Base-by-base conservation (phyloP, 306 rosid species). In the Medicago arabica region DNA sequence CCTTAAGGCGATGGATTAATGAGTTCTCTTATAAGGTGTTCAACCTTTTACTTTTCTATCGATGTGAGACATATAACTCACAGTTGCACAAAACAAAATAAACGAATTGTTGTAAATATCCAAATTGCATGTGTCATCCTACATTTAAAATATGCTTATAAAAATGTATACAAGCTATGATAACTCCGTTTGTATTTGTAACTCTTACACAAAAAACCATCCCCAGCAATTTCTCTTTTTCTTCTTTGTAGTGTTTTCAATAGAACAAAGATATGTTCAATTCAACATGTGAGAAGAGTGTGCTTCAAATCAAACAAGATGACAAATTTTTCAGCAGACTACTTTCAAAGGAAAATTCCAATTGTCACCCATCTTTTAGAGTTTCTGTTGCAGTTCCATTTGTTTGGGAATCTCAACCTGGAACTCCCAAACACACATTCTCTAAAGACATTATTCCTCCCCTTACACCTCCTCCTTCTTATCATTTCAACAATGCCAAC, bases 401-500 rank as follows among this genome's bases (percentile, higher is more conserved):
- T 76, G 58, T 75, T 25, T 94, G 96, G 97, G 98, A 94, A 71
- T 92, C 97, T 70, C 83, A 77, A 46, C 98, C 98, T 18, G 97
- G 98, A 2, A 94, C 95, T 1, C 96, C 98, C 0, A 92, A 90
- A 55, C 47, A 81, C 55, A 82, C 83, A 31, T 74, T 86, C 64
- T 74, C 84, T 46, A 85, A 88, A 14, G 67, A 67, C 74, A 67
- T 82, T 14, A 78, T 89, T 7, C 95, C 97, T 54, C 94, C 96
- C 66, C 87, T 94, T 0, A 90, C 96, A 66, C 98, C 97, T 47
- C 97, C 97, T 50, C 98, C 98, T 43, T 83, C 97, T 18, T 90
- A 83, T 72, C 75, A 81, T 9, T 65, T 82, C 50, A 75, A 69
- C 73, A 65, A 51, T 62, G 12, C 14, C 50, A 76, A 41, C 44